Conservation (phyloP, 306 rosid species). For the Nissolia schottii region DNA sequence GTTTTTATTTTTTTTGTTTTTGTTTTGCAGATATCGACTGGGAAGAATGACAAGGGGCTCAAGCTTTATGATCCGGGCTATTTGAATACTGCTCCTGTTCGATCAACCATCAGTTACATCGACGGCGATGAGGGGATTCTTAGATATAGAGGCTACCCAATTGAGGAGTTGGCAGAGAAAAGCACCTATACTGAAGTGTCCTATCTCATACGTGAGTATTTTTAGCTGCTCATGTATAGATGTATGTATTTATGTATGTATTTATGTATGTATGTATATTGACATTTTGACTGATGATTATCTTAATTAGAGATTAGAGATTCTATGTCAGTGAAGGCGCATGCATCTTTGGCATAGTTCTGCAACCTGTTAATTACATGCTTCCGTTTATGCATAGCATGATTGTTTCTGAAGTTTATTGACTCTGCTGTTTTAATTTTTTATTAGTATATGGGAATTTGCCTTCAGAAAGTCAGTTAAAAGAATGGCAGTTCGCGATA, state of each 20-base stretch:
- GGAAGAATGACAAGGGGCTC: constrained; percentile 78
- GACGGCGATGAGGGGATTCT: constrained; percentile 95
- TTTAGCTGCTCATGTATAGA: too few species aligned
- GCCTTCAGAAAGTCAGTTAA: constrained; percentile 73
- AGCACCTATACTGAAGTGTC: constrained; percentile 79
- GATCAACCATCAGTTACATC: constrained; percentile 79
- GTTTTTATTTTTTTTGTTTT: too few species aligned
- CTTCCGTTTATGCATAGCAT: background rate
- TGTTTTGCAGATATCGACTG: constrained; percentile 51
- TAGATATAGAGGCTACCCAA: constrained; percentile 90
- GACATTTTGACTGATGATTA: background rate
- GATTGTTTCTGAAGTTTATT: background rate
- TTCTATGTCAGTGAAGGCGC: background rate
- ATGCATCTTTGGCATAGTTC: background rate
- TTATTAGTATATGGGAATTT: constrained; percentile 81
- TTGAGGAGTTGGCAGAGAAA: constrained; percentile 88
- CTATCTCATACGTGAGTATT: constrained; percentile 68
- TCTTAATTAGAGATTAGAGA: background rate
- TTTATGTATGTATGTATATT: background rate
- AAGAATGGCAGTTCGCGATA: constrained; percentile 75
- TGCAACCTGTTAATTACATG: background rate
- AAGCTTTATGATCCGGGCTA: constrained; percentile 87
- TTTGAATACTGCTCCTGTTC: constrained; percentile 92
- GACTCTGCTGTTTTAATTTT: background rate
- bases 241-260: background rate